Evolutionary conservation across 805 yeast species (phyloP), one percentile per base, ranked within the genome.

Genomic region (Schizosaccharomyces japonicus): DNA sequence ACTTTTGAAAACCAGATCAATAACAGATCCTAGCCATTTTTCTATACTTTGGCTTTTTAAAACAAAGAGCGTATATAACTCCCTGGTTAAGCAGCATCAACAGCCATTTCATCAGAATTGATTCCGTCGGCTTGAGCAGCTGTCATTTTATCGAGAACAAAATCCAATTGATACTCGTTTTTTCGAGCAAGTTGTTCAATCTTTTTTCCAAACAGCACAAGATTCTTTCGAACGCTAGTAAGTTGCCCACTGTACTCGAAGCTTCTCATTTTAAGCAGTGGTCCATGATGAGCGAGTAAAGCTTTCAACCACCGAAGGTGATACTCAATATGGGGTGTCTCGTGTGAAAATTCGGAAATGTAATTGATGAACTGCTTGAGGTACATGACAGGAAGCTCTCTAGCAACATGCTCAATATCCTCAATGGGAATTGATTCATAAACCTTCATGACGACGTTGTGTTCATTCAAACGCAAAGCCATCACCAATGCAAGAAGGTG

Each of bases 401-500:
- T 60, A 5, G 78, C 65, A 6, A 85, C 71, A 47, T 90, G 61
- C 30, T 69, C 65, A 33, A 87, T 72, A 57, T 84, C 93, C 2
- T 66, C 64, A n/a, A 71, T 57, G 1, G 90, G 87, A 7, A 85
- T 68, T 3, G 70, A 56, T 58, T 83, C 94, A 58, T 76, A 81
- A 0, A 81, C 80, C 51, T 68, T 68, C 51, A 77, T 77, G 25
- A 85, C 73, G 48, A 90, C 64, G 55, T 76, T 72, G 8, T 62
- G 64, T 58, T 90, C 98, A 58, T 90, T 90, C 51, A 90, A 69
- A 60, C 98, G 70, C 70, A 90, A 84, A 0, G 95, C 74, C 95
- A 90, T 84, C 11, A 85, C 80, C 50, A 87, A 62, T 0, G 95
- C 87, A 36, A 73, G 72, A 54, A 85, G 64, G 59, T 75, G 82